Conservation (phyloP, 2,329 filamentous ascomycete genomes). For the Trichoderma sp. region DNA sequence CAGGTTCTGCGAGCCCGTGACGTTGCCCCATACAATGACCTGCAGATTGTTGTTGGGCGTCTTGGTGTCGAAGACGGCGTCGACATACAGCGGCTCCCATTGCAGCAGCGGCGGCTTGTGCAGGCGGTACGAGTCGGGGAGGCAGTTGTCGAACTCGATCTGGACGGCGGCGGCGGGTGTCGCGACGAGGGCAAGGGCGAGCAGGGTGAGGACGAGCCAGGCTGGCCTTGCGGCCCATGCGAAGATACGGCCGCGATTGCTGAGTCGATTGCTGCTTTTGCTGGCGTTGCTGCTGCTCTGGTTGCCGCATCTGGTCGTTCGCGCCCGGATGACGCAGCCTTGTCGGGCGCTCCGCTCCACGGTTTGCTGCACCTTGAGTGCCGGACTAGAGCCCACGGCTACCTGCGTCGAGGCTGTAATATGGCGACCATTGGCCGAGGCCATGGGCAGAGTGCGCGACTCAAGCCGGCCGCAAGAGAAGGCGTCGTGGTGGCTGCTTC, state of each 20-base stretch:
- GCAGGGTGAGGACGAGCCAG: constrained; percentile 43
- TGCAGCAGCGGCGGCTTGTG: constrained; percentile 66
- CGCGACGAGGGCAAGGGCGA: constrained; percentile 42
- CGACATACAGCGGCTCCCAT: constrained; percentile 74
- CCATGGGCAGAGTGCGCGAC: constrained; percentile 7
- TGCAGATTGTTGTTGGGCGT: constrained; percentile 66
- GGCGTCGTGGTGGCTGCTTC: constrained; percentile 6
- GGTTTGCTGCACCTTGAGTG: background rate
- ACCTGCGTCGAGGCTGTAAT: background rate
- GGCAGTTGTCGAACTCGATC: constrained; percentile 83
- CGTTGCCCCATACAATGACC: constrained; percentile 87
- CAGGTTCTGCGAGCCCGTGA: constrained; percentile 68
- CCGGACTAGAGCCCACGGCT: background rate
- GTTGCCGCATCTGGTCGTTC: background rate
- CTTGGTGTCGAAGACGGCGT: constrained; percentile 70
- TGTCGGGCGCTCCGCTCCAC: constrained; percentile 19
- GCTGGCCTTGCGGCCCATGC: constrained; percentile 28
- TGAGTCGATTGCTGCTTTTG: too few relatives aligned
- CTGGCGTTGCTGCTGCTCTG: too few relatives aligned
- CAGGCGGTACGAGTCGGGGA: constrained; percentile 62
- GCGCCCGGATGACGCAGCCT: constrained; percentile 23
- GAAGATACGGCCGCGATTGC: background rate
- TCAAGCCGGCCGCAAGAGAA: constrained; percentile 15
- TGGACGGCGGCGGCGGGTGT: constrained; percentile 62
- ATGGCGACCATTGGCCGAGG: constrained; percentile 9